Percentiles rank a stretch among this genome's conserved stretches.
Conservation (phyloP, 2,329 filamentous ascomycete genomes). For the Pseudogymnoascus sp. region DNA sequence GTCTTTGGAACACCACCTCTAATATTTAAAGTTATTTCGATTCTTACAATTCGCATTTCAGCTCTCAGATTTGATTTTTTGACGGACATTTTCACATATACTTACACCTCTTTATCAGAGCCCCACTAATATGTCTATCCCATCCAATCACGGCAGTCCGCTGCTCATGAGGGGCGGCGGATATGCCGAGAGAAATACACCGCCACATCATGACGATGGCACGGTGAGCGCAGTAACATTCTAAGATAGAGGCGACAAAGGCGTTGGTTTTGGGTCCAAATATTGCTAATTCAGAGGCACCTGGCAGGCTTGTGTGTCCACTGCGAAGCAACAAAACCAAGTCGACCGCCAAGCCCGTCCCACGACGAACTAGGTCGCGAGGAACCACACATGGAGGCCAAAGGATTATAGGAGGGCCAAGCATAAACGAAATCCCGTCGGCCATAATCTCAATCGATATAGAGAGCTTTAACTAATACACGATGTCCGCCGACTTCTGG, state of each 20-base stretch:
- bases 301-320: not conserved
- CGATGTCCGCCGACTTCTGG: conserved; percentile 69
- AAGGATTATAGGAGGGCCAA: not conserved
- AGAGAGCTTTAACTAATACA: not conserved
- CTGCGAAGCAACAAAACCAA: not conserved
- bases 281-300: conserved; percentile 5
- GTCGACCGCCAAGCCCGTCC: not conserved
- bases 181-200: conserved; percentile 1
- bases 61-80: not conserved
- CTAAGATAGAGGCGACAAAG: not conserved
- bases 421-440: not conserved
- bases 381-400: not conserved
- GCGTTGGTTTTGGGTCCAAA: not conserved
- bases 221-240: not conserved
- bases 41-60: not conserved
- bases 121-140: not conserved
- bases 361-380: not conserved
- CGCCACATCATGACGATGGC: not conserved
- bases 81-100: not conserved
- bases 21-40: not conserved
- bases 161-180: not conserved
- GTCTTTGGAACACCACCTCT: not conserved
- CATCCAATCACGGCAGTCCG: not conserved
- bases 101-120: not conserved
- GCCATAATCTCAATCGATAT: not conserved